These are phyloP conservation scores for Ensete glaucum DNA, from an alignment of 176 grass and related monocot species.

Conservation along the genomic window DNA sequence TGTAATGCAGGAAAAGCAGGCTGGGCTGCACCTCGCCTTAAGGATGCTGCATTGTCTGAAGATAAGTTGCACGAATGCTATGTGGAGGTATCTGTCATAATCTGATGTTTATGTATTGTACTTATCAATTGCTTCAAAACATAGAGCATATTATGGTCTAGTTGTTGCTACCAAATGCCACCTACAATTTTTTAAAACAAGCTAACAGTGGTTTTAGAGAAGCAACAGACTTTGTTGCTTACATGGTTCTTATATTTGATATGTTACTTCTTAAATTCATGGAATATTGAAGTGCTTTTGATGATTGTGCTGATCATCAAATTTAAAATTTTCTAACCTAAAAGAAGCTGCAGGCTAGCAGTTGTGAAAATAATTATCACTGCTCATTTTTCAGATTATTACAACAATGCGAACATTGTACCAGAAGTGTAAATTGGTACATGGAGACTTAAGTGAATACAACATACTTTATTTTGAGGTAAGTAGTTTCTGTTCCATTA, in stretches of 20 bases:
- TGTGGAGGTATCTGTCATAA: conserved; percentile 51
- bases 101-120: background rate
- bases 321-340: too few species aligned
- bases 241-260: too few species aligned
- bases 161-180: too few species aligned
- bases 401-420: conserved; percentile 77
- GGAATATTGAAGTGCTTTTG: background rate
- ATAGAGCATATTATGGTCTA: too few species aligned
- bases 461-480: conserved; percentile 99
- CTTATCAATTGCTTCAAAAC: too few species aligned
- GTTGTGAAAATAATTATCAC: background rate
- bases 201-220: too few species aligned
- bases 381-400: conserved; percentile 51
- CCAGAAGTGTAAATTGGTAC: conserved; percentile 95
- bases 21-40: conserved; percentile 79
- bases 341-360: background rate
- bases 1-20: conserved; percentile 62
- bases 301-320: background rate
- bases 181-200: too few species aligned
- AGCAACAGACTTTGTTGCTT: too few species aligned
- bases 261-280: too few species aligned
- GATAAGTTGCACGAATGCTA: conserved; percentile 74
- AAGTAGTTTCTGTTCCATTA: conserved; percentile 8
- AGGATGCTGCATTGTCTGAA: conserved; percentile 74
- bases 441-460: conserved; percentile 99